These are phyloP conservation scores for Clavulina sp. DNA, from an alignment of 768 basidiomycete species.

Conservation along the genomic window DNA sequence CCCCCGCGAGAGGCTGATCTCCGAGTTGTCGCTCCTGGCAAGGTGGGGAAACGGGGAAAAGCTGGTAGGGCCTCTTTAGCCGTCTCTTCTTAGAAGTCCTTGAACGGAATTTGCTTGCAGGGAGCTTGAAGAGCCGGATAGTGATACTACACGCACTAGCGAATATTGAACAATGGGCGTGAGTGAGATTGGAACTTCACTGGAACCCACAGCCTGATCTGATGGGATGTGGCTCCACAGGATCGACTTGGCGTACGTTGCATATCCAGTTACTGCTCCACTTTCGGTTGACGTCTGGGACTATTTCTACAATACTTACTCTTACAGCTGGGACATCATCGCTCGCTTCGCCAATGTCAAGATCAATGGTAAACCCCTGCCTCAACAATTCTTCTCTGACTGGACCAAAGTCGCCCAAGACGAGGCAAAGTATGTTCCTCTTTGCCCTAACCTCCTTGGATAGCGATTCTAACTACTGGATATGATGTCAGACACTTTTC, in stretches of 20 bases:
- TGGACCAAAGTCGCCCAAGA: constrained; percentile 75
- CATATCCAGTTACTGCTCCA: no score
- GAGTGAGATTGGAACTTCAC: constrained; percentile 28
- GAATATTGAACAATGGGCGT: constrained; percentile 83
- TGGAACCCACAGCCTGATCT: no score
- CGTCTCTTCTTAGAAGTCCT: no score
- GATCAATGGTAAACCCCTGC: constrained; percentile 30
- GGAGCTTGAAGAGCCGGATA: constrained; percentile 37
- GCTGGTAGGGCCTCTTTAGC: no score
- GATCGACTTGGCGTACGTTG: constrained; percentile 55
- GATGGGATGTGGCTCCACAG: no score
- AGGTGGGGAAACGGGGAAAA: constrained; percentile 35
- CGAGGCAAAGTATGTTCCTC: constrained; percentile 26
- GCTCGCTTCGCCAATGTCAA: constrained; percentile 41
- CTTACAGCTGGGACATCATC: constrained; percentile 61
- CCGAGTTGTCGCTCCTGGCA: constrained; percentile 41
- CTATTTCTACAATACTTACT: no score
- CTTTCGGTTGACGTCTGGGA: no score
- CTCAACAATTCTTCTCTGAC: constrained; percentile 61
- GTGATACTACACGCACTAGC: constrained; percentile 70
- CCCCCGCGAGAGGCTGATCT: constrained; percentile 41
- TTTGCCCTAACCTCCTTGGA: not conserved
- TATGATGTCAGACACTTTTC: constrained; percentile 8
- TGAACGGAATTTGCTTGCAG: no score
- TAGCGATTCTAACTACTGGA: not conserved